Evolutionary conservation across 2,329 filamentous ascomycete species (phyloP).

Genomic region (Amauroascus verrucosus): DNA sequence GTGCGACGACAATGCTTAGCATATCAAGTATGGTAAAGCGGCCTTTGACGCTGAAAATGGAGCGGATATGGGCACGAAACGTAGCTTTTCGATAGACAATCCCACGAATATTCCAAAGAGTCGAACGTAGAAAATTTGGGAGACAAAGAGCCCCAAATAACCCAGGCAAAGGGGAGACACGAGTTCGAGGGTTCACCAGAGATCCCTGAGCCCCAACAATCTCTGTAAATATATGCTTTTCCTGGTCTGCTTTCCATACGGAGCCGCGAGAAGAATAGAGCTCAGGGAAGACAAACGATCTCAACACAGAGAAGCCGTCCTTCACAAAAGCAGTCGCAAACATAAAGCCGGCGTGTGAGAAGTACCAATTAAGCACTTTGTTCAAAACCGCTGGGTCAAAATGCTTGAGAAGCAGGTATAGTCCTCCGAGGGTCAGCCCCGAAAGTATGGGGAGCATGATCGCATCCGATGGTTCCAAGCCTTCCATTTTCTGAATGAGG

Average conservation of each 20-base stretch:
- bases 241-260: slow-evolving; percentile 39
- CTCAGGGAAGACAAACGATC: slow-evolving; percentile 61
- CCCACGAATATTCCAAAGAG: slow-evolving; percentile 43
- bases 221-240: slow-evolving; percentile 24
- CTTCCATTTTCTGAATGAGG: slow-evolving; percentile 51
- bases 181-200: slow-evolving; percentile 9
- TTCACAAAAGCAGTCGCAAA: slow-evolving; percentile 63
- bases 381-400: slow-evolving; percentile 74
- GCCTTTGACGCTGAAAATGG: slow-evolving; percentile 36
- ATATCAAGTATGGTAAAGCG: slow-evolving; percentile 38
- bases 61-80: slow-evolving; percentile 46
- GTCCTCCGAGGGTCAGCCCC: slow-evolving; percentile 56
- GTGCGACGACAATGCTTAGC: slow-evolving; percentile 48
- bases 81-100: slow-evolving; percentile 42
- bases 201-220: slow-evolving; percentile 7
- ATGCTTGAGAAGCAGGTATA: slow-evolving; percentile 87
- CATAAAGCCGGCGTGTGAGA: slow-evolving; percentile 67
- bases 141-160: slow-evolving; percentile 41
- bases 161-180: slow-evolving; percentile 44
- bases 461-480: slow-evolving; percentile 65
- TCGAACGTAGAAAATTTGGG: slow-evolving; percentile 24
- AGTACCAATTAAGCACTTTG: slow-evolving; percentile 72
- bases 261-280: slow-evolving; percentile 49
- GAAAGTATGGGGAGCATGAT: slow-evolving; percentile 75
- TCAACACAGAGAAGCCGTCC: slow-evolving; percentile 56